Base-by-base conservation (phyloP, 768 basidiomycete species). In the Mycena vitilis region DNA sequence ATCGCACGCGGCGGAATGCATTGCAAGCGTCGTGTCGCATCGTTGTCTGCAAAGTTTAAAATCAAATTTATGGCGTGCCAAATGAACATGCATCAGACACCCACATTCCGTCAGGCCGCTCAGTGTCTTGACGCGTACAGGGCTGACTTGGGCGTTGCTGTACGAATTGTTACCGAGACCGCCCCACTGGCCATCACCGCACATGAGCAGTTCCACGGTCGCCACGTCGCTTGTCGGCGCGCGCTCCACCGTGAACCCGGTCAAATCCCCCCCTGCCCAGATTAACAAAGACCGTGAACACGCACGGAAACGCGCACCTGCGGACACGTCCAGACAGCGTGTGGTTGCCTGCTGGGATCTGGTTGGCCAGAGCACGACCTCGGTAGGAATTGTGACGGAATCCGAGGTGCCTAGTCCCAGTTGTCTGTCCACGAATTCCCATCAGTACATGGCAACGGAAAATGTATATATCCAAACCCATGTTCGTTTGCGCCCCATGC, bases 401-500 rank as follows among this genome's bases (percentile, higher is more conserved):
- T 91, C 87, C 49, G 93, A 75, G 5, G 86, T 81, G 18, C 93
- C 94, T 30, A 95, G 80, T 48, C 95, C 95, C 53, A 96, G 85
- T 80, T 98, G 95, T 34, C 94, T 93, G 73, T 22, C 66, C 73
- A 22, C 65, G 66, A 64, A 36, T 48, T 34, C 9, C 34, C 51
- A 52, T 61, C 7, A 23, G 36, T 53, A n/a, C 10, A 30, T 30
- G 30, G 30, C 5, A 30, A 30, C 30, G 30, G 30, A 30, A 30
- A 30, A 30, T 30, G 30, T 30, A 30, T 30, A 30, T 23, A 60
- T 5, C 20, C 20, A 10, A 68, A 92, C 92, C 95, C 95, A 72
- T 86, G 91, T 70, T 93, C 90, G 76, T 98, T 97, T 1, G 94
- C 94, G 52, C 96, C 96, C 89, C 93, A 97, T 0, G 90, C 94